Conservation (phyloP, 192 early-diverging fungal species). For the Rhizophagus clarus region DNA sequence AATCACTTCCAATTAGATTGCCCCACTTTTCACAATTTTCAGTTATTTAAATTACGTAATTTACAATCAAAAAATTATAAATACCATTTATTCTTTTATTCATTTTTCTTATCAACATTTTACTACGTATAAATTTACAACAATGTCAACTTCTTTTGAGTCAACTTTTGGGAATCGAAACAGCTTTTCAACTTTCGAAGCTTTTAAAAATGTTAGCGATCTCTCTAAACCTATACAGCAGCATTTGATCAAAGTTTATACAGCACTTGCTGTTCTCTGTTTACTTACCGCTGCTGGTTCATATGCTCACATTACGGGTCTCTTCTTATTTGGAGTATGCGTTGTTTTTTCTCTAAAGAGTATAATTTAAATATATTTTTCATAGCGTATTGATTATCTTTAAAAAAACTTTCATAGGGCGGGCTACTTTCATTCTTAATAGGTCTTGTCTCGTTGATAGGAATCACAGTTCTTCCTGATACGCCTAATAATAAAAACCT, state of each 20-base stretch:
- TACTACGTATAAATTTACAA: not conserved
- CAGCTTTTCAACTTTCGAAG: slow-evolving; percentile 12
- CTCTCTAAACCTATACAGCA: slow-evolving; percentile 8
- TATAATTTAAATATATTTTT: not conserved
- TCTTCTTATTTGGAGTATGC: slow-evolving; percentile 29
- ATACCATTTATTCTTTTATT: no score
- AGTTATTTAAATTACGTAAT: not conserved
- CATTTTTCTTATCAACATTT: not conserved
- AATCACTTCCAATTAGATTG: no score
- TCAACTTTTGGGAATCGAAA: not conserved
- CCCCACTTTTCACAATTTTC: no score
- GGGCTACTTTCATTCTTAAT: slow-evolving; percentile 21
- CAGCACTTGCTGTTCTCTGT: not conserved
- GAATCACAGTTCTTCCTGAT: not conserved
- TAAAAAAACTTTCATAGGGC: slow-evolving; percentile 10
- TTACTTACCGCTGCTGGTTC: not conserved
- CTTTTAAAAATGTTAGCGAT: slow-evolving; percentile 2
- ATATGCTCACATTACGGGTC: slow-evolving; percentile 8
- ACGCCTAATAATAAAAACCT: slow-evolving; percentile 6
- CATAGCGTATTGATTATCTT: not conserved
- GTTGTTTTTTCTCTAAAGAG: not conserved
- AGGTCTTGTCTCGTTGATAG: slow-evolving; percentile 12
- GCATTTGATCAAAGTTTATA: slow-evolving; percentile 23
- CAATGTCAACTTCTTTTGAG: not conserved
- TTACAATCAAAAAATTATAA: no score